Conservation (phyloP, 805 yeast species). For the Pichia rugopelliculosa region DNA sequence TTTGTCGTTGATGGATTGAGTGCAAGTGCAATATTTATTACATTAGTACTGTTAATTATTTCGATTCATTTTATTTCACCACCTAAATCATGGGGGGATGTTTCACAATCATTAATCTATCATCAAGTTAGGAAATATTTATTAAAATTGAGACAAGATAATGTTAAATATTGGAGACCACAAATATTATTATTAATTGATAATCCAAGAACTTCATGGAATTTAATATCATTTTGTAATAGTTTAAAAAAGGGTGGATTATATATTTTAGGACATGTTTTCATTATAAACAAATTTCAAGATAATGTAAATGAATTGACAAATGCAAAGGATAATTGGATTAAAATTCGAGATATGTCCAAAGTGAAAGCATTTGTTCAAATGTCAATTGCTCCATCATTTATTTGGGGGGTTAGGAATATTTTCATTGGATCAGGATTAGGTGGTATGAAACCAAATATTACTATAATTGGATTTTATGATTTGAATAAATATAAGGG, state of each 20-base stretch:
- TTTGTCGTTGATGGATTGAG: slow-evolving; percentile 88
- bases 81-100: slow-evolving; percentile 98
- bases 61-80: slow-evolving; percentile 87
- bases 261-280: slow-evolving; percentile 87
- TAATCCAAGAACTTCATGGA: slow-evolving; percentile 90
- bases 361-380: slow-evolving; percentile 91
- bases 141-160: slow-evolving; percentile 75
- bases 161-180: slow-evolving; percentile 98
- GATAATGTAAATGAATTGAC: slow-evolving; percentile 60
- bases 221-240: slow-evolving; percentile 84
- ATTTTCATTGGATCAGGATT: slow-evolving; percentile 88
- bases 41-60: slow-evolving; percentile 58
- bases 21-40: slow-evolving; percentile 67
- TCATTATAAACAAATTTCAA: slow-evolving; percentile 57
- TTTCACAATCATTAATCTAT: slow-evolving; percentile 87
- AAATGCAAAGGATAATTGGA: slow-evolving; percentile 76
- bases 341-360: slow-evolving; percentile 67
- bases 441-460: slow-evolving; percentile 98
- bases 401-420: slow-evolving; percentile 94
- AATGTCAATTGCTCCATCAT: slow-evolving; percentile 75
- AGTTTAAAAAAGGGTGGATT: slow-evolving; percentile 93
- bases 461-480: slow-evolving; percentile 84
- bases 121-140: slow-evolving; percentile 94
- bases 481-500: slow-evolving; percentile 39
- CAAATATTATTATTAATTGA: slow-evolving; percentile 85